These are phyloP conservation scores for Solanum chaucha DNA, from an alignment of 257 asterid genomes.

Conservation along the genomic window DNA sequence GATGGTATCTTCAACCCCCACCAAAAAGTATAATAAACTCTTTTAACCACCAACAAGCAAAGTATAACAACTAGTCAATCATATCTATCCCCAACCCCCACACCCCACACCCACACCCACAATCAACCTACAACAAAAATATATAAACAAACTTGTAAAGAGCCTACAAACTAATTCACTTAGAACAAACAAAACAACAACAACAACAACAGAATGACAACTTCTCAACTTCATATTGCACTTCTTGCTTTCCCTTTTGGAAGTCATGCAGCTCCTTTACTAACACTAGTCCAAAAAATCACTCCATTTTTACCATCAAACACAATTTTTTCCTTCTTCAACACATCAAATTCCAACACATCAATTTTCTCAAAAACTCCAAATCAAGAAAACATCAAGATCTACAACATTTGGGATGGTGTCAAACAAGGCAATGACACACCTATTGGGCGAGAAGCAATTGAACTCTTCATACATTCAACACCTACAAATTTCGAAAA, in stretches of 20 bases:
- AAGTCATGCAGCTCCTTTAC: constrained; percentile 56
- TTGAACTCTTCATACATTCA: constrained; percentile 34
- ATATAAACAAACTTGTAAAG: background rate
- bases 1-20: background rate
- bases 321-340: constrained; percentile 46
- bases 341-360: constrained; percentile 25
- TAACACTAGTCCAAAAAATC: constrained; percentile 33
- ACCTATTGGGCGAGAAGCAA: constrained; percentile 32
- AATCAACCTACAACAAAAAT: background rate
- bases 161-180: background rate
- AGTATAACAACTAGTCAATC: background rate
- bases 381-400: constrained; percentile 13
- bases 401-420: constrained; percentile 48
- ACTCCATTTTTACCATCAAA: constrained; percentile 31
- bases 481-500: constrained; percentile 42
- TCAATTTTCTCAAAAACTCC: background rate
- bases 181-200: background rate
- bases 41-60: background rate
- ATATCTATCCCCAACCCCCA: background rate
- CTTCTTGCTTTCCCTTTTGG: constrained; percentile 79
- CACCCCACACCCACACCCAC: background rate
- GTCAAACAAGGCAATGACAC: constrained; percentile 17
- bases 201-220: background rate
- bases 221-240: constrained; percentile 33
- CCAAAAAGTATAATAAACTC: background rate